phyloP scores from a whole-genome alignment of 1,139 yeast genomes.

The Candida neerlandica region DNA sequence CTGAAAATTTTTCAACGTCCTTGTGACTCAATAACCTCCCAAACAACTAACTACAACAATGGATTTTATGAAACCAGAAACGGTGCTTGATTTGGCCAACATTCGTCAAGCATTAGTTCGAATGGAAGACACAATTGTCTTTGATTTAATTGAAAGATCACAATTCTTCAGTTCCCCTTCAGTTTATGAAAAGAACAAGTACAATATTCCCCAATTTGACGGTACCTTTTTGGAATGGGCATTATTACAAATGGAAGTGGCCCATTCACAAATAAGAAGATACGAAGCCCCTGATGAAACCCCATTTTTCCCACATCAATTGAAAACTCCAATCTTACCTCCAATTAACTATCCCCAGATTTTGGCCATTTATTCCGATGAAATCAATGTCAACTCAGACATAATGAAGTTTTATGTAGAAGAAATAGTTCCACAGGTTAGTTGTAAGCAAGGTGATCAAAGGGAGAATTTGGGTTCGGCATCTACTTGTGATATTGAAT shows the following conservation, averaged over 20 bases:
- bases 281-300: conserved; percentile 94
- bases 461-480: conserved; percentile 87
- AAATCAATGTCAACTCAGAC: conserved; percentile 72
- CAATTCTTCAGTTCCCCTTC: conserved; percentile 79
- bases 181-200: conserved; percentile 65
- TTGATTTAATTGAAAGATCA: conserved; percentile 88
- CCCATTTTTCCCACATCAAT: conserved; percentile 79
- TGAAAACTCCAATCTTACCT: conserved; percentile 75
- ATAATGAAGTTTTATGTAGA: conserved; percentile 70
- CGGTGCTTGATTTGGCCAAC: conserved; percentile 78
- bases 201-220: conserved; percentile 64
- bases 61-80: conserved; percentile 85
- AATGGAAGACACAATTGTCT: conserved; percentile 95
- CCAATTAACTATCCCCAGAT: conserved; percentile 76
- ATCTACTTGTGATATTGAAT: conserved; percentile 80
- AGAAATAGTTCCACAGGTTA: conserved; percentile 71
- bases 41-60: conserved; percentile 31
- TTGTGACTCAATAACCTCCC: neutral
- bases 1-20: neutral
- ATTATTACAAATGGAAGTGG: conserved; percentile 70
- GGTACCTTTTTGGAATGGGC: conserved; percentile 91
- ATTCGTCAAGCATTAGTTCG: conserved; percentile 84
- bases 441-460: conserved; percentile 74
- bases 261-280: conserved; percentile 84
- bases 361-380: conserved; percentile 71